Base-by-base conservation (phyloP, 768 basidiomycete species). In the Chiua virens region DNA sequence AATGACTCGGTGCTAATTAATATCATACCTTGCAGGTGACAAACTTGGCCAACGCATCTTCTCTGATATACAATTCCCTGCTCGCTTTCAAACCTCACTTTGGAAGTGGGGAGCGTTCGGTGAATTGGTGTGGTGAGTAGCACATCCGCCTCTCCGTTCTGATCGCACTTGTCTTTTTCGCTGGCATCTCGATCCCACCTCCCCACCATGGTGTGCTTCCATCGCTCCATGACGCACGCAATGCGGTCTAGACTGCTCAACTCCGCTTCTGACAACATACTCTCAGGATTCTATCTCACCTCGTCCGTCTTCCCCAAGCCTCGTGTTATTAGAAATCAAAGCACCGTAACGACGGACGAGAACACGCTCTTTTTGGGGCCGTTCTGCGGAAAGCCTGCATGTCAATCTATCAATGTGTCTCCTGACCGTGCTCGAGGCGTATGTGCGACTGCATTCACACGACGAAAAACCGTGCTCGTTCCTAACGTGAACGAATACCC, bases 51-150 rank as follows among this genome's bases (percentile, higher is more conserved):
- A 96, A 95, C 64, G 79, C 90, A 0, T 81, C 91, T 22, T 84
- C 91, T 8, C 70, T 95, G 45, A 79, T 97, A 38, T 96, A 83
- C 73, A 83, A 86, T 59, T 78, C 89, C 11, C 78, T 94, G 41
- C 78, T 82, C 42, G 83, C 83, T 15, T 95, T 86, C 55, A 70
- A 75, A 13, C 62, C 76, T 22, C 71, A 80, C 61, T 93, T 90
- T 59, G 91, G 89, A 25, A 60, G 62, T 32, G 73, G 68, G 5
- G 72, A 79, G 34, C 79, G 82, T 47, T 81, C 87, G 4, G 90
- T 96, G 20, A 96, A 96, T 64, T 98, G 94, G 95, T 87, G 87
- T 73, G 95, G 95, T 94, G 59, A 73, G 89, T 71, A 25, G 8
- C 32, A 20, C 22, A n/a, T 49, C 20, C 46, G 45, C 32, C 45